Conservation (phyloP, 805 yeast genomes). For the Trichomonascus vanleenenianus region DNA sequence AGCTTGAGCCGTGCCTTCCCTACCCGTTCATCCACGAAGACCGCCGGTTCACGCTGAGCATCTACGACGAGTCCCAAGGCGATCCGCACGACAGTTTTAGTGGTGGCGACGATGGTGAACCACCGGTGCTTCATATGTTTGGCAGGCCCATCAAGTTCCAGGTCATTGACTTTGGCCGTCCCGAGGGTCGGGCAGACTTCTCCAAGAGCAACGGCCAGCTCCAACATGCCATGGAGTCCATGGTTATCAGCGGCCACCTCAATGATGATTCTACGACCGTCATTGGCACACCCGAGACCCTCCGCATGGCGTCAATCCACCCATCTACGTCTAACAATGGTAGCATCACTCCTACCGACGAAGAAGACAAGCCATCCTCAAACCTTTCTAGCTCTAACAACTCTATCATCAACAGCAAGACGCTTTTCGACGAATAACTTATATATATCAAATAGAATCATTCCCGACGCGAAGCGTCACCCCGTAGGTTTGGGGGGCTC, state of each 20-base stretch:
- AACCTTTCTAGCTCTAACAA: too few relatives aligned
- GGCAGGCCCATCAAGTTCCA: constrained; percentile 10
- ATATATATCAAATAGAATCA: too few relatives aligned
- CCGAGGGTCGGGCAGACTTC: constrained; percentile 19
- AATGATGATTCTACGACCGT: too few relatives aligned
- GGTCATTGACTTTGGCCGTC: constrained; percentile 18
- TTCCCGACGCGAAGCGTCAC: too few relatives aligned
- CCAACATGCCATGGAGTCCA: constrained; percentile 17
- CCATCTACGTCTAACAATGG: too few relatives aligned
- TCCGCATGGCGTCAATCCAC: too few relatives aligned
- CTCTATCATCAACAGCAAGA: too few relatives aligned
- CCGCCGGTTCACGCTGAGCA: constrained; percentile 14
- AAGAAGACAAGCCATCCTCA: too few relatives aligned
- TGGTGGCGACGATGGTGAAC: constrained; percentile 2
- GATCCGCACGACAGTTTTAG: background rate
- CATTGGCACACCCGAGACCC: too few relatives aligned
- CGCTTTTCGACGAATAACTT: too few relatives aligned
- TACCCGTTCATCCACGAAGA: constrained; percentile 22
- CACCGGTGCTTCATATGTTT: constrained; percentile 3
- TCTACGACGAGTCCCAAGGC: background rate
- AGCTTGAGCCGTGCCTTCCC: constrained; percentile 22
- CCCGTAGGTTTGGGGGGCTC: too few relatives aligned
- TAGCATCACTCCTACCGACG: too few relatives aligned
- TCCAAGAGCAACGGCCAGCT: constrained; percentile 4
- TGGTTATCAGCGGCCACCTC: constrained; percentile 4